Conservation (phyloP, 2,329 filamentous ascomycete species). For the Colletotrichum musae region DNA sequence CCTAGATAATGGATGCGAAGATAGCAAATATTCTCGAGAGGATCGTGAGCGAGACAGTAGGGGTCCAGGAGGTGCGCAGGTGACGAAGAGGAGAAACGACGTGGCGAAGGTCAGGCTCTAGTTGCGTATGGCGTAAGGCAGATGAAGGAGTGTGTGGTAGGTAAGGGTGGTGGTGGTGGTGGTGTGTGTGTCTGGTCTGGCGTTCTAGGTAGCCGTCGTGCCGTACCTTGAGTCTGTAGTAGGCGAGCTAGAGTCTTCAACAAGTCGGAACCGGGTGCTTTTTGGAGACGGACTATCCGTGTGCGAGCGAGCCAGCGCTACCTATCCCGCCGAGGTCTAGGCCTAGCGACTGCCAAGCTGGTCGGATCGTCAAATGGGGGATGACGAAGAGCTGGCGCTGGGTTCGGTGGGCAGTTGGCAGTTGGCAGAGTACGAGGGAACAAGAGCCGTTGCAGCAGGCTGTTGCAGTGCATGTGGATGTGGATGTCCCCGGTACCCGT, state of each 20-base stretch:
- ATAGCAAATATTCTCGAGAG: conserved; percentile 12
- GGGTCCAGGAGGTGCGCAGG: conserved; percentile 21
- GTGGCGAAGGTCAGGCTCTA: conserved; percentile 32
- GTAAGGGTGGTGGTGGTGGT: too few species aligned
- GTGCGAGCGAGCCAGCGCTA: conserved; percentile 30
- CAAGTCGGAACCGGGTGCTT: conserved; percentile 23
- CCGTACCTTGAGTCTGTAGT: conserved; percentile 15
- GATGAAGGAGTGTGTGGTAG: conserved; percentile 21
- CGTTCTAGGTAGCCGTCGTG: conserved; percentile 20
- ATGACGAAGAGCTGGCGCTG: conserved; percentile 33
- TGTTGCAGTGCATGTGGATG: conserved; percentile 33
- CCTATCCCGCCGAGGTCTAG: conserved; percentile 36
- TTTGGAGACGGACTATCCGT: conserved; percentile 34
- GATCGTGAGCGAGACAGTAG: conserved; percentile 12
- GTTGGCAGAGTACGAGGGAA: conserved; percentile 12
- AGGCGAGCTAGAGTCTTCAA: conserved; percentile 29
- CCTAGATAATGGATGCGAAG: background rate
- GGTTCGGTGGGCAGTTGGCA: conserved; percentile 21
- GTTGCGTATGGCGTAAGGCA: conserved; percentile 4
- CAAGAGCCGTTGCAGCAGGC: conserved; percentile 29
- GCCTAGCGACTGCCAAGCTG: conserved; percentile 26
- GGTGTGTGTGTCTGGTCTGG: background rate
- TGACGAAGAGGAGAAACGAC: conserved; percentile 31
- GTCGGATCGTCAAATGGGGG: conserved; percentile 34
- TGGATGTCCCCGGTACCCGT: conserved; percentile 35